Percentiles rank a stretch among this genome's conserved stretches.
phyloP scores from a whole-genome alignment of 2,329 filamentous ascomycete species.

The Lachnellula arida region DNA sequence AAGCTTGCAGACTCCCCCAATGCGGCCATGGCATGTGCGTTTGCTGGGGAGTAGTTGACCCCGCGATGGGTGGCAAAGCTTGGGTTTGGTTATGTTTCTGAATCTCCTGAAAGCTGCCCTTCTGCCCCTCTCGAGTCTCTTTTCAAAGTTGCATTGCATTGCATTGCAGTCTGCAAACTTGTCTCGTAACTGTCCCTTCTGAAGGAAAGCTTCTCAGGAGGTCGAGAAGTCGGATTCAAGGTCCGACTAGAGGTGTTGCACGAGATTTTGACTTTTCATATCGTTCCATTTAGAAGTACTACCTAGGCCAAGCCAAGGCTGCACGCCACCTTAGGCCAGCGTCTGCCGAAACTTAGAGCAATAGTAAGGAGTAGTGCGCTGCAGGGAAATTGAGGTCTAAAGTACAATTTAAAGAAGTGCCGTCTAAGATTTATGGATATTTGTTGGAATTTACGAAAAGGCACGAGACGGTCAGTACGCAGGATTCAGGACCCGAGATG shows the following conservation, averaged over 20 bases:
- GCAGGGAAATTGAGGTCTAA: constrained; percentile 19
- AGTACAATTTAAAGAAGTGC: constrained; percentile 6
- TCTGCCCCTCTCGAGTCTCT: background rate
- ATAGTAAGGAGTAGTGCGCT: background rate
- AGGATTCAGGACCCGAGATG: too few relatives aligned
- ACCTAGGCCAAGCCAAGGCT: too few relatives aligned
- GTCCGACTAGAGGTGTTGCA: background rate
- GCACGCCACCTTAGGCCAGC: constrained; percentile 1
- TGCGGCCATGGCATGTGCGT: constrained; percentile 14
- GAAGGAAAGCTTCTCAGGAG: too few relatives aligned
- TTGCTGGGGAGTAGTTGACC: constrained; percentile 2
- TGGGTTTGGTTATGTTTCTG: background rate
- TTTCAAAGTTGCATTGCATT: background rate
- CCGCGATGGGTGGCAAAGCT: constrained; percentile 8
- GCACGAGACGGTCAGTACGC: too few relatives aligned
- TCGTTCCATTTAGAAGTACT: too few relatives aligned
- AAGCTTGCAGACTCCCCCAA: constrained; percentile 1
- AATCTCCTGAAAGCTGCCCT: background rate
- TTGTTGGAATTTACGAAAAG: background rate
- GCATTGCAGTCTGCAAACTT: background rate
- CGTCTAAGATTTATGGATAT: background rate
- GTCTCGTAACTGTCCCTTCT: background rate
- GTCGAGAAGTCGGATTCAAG: background rate
- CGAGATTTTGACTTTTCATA: background rate
- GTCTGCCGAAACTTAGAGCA: constrained; percentile 20